Evolutionary conservation across 1,139 yeast species (phyloP).

Genomic region (Debaryomycetaceae sp.): DNA sequence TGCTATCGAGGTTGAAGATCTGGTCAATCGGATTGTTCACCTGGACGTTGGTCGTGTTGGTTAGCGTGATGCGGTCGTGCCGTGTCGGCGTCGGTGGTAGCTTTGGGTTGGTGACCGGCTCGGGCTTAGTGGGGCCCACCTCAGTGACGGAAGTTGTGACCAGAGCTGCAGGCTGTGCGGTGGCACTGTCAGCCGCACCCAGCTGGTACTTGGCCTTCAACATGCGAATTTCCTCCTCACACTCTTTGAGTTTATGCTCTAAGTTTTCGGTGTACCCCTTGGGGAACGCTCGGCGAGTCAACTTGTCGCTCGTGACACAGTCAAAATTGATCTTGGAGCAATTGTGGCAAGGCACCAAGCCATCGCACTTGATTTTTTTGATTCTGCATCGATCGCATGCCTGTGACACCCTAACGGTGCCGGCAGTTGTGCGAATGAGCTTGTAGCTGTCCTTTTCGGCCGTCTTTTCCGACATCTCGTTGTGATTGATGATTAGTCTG

Average conservation of each 20-base stretch:
- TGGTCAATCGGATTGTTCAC: constrained; percentile 47
- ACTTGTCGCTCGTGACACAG: constrained; percentile 67
- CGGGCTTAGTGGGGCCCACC: constrained; percentile 1
- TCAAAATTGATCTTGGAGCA: constrained; percentile 61
- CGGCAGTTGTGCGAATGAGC: constrained; percentile 32
- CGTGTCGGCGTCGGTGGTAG: constrained; percentile 6
- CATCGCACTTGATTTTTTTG: constrained; percentile 75
- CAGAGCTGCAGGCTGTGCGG: too few species aligned
- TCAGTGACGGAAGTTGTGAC: too few species aligned
- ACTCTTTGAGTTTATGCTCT: constrained; percentile 54
- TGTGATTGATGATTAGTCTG: too few species aligned
- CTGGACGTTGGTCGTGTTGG: constrained; percentile 19
- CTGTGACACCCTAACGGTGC: constrained; percentile 56
- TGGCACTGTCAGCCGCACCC: too few species aligned
- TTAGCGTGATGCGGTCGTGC: constrained; percentile 8
- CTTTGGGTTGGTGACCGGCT: too few species aligned
- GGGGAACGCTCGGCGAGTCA: constrained; percentile 70
- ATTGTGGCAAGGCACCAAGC: constrained; percentile 64
- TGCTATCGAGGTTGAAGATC: constrained; percentile 41
- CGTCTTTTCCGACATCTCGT: too few species aligned
- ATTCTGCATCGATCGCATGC: constrained; percentile 80
- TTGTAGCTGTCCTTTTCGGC: constrained; percentile 29
- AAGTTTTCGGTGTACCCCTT: constrained; percentile 73
- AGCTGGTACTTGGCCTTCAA: constrained; percentile 17
- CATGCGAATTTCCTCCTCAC: constrained; percentile 55